Evolutionary conservation across 2,329 filamentous ascomycete species (phyloP), one percentile per base, ranked within the genome.

Genomic region (Neocucurbitaria cava): DNA sequence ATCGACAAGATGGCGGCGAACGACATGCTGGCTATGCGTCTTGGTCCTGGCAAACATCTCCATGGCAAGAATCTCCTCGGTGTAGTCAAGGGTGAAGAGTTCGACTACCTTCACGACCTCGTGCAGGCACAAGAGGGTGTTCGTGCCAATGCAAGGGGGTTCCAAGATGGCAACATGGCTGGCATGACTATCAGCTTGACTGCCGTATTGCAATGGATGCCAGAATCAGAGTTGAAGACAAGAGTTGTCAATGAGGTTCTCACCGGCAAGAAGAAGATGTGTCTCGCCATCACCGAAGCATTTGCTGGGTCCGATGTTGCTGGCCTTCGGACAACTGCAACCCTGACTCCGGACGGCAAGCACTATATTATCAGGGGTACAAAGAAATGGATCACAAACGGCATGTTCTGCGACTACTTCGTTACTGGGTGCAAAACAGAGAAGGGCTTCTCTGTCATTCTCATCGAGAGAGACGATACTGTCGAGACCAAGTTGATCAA

Each of bases 371-470:
- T 86, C 48, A 89, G 89, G 69, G 89, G 89, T 18, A 73, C 70
- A 2, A 94, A 93, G 83, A 95, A 94, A 79, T 92, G 90, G 90
- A 92, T 92, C 71, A 92, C 90, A 35, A 92, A 92, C 75, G 90
- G 89, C 56, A 87, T 89, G 68, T 95, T 88, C 76, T 85, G 80
- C 58, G 90, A 95, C 75, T 95, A 94, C 79, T 96, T 95, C 66
- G 89, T 95, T 46, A 89, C 87, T 0, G 91, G 87, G 41, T 91
- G 91, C 69, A 87, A 86, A 72, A 96, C 91, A 0, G 87, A 87
- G 50, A 92, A 92, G 76, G 89, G 89, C 15, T 86, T 94, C 62
- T 89, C 86, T 11, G 91, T 96, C 9, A 78, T 96, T 7, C 79
- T 96, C 13, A 88, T 96, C 58, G 85, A 88, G 68, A 83, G 90